Evolutionary conservation across 202 grass and related monocot species (phyloP).

Genomic region (Zoysia matrella): DNA sequence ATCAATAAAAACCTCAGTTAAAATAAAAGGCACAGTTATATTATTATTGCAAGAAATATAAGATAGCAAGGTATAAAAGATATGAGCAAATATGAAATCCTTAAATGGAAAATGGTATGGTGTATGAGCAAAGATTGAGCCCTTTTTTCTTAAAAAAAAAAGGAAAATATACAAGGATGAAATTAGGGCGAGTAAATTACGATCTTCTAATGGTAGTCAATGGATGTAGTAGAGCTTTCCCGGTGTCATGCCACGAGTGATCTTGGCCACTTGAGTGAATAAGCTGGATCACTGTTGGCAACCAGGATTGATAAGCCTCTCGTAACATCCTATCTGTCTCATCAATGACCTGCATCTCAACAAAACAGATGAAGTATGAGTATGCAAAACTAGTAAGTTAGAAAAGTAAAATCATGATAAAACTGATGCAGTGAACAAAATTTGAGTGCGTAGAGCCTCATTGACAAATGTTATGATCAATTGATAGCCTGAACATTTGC

Average conservation of each 20-base stretch:
- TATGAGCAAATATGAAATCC: neutral
- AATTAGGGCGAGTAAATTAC: slow-evolving; percentile 44
- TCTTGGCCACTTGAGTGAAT: slow-evolving; percentile 53
- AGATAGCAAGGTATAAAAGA: neutral
- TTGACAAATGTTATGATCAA: neutral
- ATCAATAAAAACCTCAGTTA: slow-evolving; percentile 15
- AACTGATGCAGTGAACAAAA: too few relatives aligned
- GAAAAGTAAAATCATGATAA: slow-evolving; percentile 5
- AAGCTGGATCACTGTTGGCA: slow-evolving; percentile 78
- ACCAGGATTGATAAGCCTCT: slow-evolving; percentile 95
- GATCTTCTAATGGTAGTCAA: slow-evolving; percentile 84
- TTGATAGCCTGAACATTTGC: neutral
- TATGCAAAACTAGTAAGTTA: slow-evolving; percentile 14
- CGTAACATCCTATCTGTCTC: slow-evolving; percentile 90
- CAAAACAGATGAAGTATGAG: slow-evolving; percentile 30
- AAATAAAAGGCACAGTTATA: slow-evolving; percentile 10
- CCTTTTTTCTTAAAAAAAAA: neutral
- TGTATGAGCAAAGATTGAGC: neutral
- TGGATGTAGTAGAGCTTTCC: slow-evolving; percentile 50
- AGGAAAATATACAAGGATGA: slow-evolving; percentile 5
- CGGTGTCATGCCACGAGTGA: slow-evolving; percentile 29
- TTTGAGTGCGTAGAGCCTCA: too few relatives aligned
- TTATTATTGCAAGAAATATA: slow-evolving; percentile 4
- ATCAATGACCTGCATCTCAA: slow-evolving; percentile 78
- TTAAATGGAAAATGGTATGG: neutral